Percentiles rank a stretch among this genome's conserved stretches.
These are phyloP conservation scores for Mollisia scopiformis DNA, from an alignment of 2,329 filamentous ascomycete genomes.

Conservation along the genomic window DNA sequence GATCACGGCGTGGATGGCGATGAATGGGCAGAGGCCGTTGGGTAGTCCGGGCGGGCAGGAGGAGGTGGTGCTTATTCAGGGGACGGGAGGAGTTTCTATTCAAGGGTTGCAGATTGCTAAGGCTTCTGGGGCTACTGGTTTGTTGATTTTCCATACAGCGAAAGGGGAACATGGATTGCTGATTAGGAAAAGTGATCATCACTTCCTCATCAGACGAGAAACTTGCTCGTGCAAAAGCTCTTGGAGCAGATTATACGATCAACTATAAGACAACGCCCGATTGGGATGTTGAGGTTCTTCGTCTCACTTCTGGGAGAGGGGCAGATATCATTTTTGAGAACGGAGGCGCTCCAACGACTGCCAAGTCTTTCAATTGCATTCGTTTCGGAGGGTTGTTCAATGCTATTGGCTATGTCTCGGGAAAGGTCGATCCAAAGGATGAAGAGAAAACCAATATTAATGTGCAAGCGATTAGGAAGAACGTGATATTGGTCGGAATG, in stretches of 20 bases:
- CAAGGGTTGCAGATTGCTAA: conserved; percentile 56
- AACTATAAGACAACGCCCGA: conserved; percentile 56
- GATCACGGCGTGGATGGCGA: conserved; percentile 66
- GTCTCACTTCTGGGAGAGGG: conserved; percentile 46
- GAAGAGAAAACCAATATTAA: conserved; percentile 62
- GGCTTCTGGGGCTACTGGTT: conserved; percentile 47
- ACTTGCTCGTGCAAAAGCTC: conserved; percentile 48
- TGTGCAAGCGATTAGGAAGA: conserved; percentile 48
- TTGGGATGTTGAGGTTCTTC: conserved; percentile 52
- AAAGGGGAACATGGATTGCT: conserved; percentile 41
- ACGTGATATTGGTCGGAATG: conserved; percentile 54
- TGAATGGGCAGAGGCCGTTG: conserved; percentile 61
- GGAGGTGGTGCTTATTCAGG: conserved; percentile 46
- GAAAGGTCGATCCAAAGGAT: conserved; percentile 53
- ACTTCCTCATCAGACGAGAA: conserved; percentile 58
- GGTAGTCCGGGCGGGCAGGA: conserved; percentile 49
- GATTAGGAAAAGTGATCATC: conserved; percentile 46
- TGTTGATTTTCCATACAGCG: background rate
- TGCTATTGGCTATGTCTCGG: conserved; percentile 52
- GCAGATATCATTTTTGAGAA: conserved; percentile 59
- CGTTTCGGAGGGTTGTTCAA: conserved; percentile 57
- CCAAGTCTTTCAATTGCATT: conserved; percentile 54
- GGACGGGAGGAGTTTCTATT: conserved; percentile 55
- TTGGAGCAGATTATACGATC: conserved; percentile 54
- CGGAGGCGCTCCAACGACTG: conserved; percentile 53